Base-by-base conservation (phyloP, 768 basidiomycete species). In the Phlebiopsis gigantea region DNA sequence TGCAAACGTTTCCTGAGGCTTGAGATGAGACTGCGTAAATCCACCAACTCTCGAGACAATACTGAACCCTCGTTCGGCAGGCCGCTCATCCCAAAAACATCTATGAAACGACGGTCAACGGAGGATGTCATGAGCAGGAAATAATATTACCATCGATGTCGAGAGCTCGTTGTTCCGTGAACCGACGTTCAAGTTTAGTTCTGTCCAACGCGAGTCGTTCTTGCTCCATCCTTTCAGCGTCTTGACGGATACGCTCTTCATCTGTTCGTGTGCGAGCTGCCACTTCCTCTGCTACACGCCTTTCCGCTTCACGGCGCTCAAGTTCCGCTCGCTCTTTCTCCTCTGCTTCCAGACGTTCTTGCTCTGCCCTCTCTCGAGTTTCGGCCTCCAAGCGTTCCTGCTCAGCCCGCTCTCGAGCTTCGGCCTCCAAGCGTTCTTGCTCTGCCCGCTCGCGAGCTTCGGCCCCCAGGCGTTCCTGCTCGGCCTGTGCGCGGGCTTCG, bases 1-100 rank as follows among this genome's bases (percentile, higher is more conserved):
- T 79, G 79, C 29, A 92, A 71, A 12, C 80, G 77, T 63, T 78
- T 86, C 54, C 87, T 77, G 25, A 88, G 71, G 1, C 70, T 68
- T 47, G 80, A 66, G 43, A 90, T 78, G 28, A 71, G 76, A 24
- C 71, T 66, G 62, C 82, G 77, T 8, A 86, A 65, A 54, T 79
- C 75, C 42, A 68, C 61, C 58, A 76, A 70, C 62, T 77, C 77
- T 51, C 73, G 68, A 8, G 71, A 70, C 61, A 72, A 65, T 19
- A 58, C 62, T 19, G 65, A 68, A 10, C 67, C 63, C 10, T 31
- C 46, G 7, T 71, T 66, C 25, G 77, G 70, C n/a, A 68, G 66
- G 21, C 71, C 67, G 15, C 73, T 71, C 42, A 76, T 65, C 30
- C 79, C 77, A 62, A 89, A 88, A 14, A 87, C 77, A 69, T 88